A percentile compares a stretch with the other conserved stretches of the same genome.
phyloP scores from a whole-genome alignment of 2,329 filamentous ascomycete species.

The Pyrenophora tritici-repentis region DNA sequence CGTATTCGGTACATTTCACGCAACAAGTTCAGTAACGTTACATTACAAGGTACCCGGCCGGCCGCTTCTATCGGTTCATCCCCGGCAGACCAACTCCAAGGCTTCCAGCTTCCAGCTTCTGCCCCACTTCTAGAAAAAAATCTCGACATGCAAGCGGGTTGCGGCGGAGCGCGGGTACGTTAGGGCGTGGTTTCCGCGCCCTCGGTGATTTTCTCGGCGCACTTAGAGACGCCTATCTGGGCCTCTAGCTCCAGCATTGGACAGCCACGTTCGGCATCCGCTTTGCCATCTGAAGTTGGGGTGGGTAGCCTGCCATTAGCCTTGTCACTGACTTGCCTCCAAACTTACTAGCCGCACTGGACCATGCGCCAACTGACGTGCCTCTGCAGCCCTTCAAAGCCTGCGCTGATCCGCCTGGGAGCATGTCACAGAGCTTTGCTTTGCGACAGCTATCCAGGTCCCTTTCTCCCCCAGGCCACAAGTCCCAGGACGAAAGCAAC shows the following conservation, averaged over 20 bases:
- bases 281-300: constrained; percentile 26
- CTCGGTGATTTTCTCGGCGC: constrained; percentile 25
- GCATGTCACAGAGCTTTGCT: constrained; percentile 22
- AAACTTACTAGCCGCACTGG: constrained; percentile 29
- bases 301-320: constrained; percentile 13
- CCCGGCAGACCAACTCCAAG: constrained; percentile 2
- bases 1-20: background rate
- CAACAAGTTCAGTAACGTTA: background rate
- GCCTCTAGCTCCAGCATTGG: constrained; percentile 12
- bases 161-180: constrained; percentile 10
- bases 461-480: constrained; percentile 14
- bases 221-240: constrained; percentile 18
- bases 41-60: background rate
- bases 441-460: constrained; percentile 21
- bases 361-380: constrained; percentile 33
- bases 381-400: constrained; percentile 36
- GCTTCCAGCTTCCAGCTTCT: background rate
- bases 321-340: constrained; percentile 15
- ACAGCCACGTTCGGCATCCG: constrained; percentile 25
- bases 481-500: constrained; percentile 14
- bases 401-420: constrained; percentile 25
- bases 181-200: constrained; percentile 7
- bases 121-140: constrained; percentile 25
- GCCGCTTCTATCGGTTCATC: background rate
- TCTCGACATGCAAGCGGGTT: constrained; percentile 10